Conservation (phyloP, 2,329 filamentous ascomycete genomes). For the Byssothecium circinans region DNA sequence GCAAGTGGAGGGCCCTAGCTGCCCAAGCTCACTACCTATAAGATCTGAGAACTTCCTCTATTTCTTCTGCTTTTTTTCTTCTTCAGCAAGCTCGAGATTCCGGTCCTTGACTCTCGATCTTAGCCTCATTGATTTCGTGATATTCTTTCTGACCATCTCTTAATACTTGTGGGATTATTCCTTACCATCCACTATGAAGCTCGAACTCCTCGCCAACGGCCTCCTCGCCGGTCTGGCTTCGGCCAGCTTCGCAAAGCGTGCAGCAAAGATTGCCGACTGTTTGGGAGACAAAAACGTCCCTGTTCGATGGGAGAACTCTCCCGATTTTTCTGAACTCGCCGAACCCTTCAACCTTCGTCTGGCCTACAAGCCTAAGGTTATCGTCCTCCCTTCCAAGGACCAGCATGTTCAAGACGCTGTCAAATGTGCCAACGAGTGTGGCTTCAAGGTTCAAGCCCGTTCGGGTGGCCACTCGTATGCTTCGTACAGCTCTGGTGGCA, state of each 20-base stretch:
- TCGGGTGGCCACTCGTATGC: slow-evolving; percentile 68
- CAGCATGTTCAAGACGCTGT: slow-evolving; percentile 61
- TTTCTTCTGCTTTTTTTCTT: neutral
- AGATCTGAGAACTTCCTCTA: neutral
- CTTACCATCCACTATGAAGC: neutral
- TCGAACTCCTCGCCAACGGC: slow-evolving; percentile 1
- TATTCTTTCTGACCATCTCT: neutral
- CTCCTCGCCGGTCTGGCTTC: slow-evolving; percentile 7
- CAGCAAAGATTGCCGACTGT: slow-evolving; percentile 19
- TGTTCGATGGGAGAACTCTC: slow-evolving; percentile 29
- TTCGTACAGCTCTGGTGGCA: slow-evolving; percentile 53
- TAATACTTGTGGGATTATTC: neutral
- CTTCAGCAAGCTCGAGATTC: neutral
- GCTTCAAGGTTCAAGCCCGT: slow-evolving; percentile 61
- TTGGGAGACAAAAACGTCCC: slow-evolving; percentile 39
- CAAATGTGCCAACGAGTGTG: slow-evolving; percentile 56
- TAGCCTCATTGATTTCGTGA: too few relatives aligned
- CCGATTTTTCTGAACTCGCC: slow-evolving; percentile 28
- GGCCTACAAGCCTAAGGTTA: slow-evolving; percentile 53
- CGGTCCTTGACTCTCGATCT: neutral
- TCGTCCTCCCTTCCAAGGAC: slow-evolving; percentile 57
- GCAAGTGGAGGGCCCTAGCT: neutral
- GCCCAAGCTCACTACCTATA: neutral
- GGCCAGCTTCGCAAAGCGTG: slow-evolving; percentile 1
- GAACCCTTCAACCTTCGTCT: slow-evolving; percentile 44